phyloP scores from a whole-genome alignment of 148 eudicot species.

The Suaeda aralocaspica region DNA sequence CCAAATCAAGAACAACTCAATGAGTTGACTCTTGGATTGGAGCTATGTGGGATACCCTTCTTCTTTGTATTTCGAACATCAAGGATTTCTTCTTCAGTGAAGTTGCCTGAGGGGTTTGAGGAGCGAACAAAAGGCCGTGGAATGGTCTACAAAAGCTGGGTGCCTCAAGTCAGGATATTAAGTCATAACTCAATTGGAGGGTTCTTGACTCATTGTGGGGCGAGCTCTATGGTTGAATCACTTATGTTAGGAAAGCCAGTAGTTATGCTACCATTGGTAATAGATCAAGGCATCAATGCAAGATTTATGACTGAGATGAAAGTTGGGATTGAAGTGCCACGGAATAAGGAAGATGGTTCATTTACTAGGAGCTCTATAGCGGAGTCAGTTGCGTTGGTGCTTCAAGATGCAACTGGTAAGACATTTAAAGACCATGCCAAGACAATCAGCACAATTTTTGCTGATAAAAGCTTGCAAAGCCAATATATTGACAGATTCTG shows the following conservation, averaged over 20 bases:
- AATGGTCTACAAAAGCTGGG: slow-evolving; percentile 39
- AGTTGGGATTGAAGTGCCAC: slow-evolving; percentile 14
- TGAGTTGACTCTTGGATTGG: slow-evolving; percentile 38
- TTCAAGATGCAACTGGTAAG: slow-evolving; percentile 29
- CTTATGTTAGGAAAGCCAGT: slow-evolving; percentile 24
- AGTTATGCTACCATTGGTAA: slow-evolving; percentile 22
- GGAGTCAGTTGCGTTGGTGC: slow-evolving; percentile 22
- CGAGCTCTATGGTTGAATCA: slow-evolving; percentile 26
- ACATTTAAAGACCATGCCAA: slow-evolving; percentile 29
- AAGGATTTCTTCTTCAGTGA: slow-evolving; percentile 13
- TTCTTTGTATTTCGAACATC: slow-evolving; percentile 34
- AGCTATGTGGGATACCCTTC: slow-evolving; percentile 31
- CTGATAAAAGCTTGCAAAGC: slow-evolving; percentile 20
- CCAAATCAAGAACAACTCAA: slow-evolving; percentile 32
- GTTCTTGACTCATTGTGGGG: slow-evolving; percentile 39
- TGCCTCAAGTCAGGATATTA: slow-evolving; percentile 40
- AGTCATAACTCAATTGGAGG: slow-evolving; percentile 38
- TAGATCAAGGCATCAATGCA: slow-evolving; percentile 26
- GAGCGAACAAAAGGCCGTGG: slow-evolving; percentile 31
- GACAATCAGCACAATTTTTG: slow-evolving; percentile 27
- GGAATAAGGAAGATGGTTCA: slow-evolving; percentile 23
- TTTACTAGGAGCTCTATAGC: slow-evolving; percentile 34
- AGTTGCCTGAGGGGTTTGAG: slow-evolving; percentile 42
- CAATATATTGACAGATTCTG: slow-evolving; percentile 23
- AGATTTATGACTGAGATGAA: slow-evolving; percentile 17